A percentile compares a stretch with the other conserved stretches of the same genome.
These are phyloP conservation scores for Amanita polypyramis DNA, from an alignment of 768 basidiomycete genomes.

Conservation along the genomic window DNA sequence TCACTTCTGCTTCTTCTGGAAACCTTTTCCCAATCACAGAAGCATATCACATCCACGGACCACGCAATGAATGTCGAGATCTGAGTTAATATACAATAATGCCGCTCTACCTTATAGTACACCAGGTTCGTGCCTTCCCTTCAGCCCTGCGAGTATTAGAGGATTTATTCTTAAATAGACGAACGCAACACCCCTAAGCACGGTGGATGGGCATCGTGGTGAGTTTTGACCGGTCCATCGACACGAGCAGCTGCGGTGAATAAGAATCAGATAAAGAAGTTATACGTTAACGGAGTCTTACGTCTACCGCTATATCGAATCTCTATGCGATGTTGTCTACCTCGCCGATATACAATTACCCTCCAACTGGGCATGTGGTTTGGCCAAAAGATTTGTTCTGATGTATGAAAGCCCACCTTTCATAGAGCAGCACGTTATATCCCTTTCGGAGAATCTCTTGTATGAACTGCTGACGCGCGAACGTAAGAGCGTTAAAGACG, in stretches of 20 bases:
- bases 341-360: constrained; percentile 53
- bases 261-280: constrained; percentile 4
- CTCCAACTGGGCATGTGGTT: constrained; percentile 35
- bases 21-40: not conserved
- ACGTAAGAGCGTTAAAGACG: constrained; percentile 42
- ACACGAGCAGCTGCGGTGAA: constrained; percentile 38
- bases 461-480: constrained; percentile 56
- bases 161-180: constrained; percentile 13
- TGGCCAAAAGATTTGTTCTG: constrained; percentile 1
- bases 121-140: not conserved
- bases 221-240: constrained; percentile 29
- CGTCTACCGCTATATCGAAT: constrained; percentile 61
- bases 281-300: constrained; percentile 16
- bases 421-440: constrained; percentile 54
- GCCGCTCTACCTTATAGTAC: not conserved
- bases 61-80: not conserved
- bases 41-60: not conserved
- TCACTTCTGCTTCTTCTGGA: not conserved
- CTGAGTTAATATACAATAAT: not conserved
- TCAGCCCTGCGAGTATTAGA: not conserved
- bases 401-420: constrained; percentile 37
- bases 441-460: constrained; percentile 42
- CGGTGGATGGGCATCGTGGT: constrained; percentile 42
- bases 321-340: constrained; percentile 53
- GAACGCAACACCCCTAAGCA: constrained; percentile 57